phyloP scores from a whole-genome alignment of 495 filamentous ascomycete genomes.

The Penicillium goetzii region DNA sequence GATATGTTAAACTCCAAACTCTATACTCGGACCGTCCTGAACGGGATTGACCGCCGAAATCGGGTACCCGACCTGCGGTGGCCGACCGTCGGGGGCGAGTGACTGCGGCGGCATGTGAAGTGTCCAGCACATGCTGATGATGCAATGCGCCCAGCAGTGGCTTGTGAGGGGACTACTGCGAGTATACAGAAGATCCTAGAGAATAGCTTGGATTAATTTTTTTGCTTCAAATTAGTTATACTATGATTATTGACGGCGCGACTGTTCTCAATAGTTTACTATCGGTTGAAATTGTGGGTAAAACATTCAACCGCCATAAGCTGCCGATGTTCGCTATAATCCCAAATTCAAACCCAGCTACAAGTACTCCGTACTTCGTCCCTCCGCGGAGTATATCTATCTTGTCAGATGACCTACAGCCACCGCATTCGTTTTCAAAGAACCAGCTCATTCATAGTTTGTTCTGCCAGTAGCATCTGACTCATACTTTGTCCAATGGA shows the following conservation, averaged over 20 bases:
- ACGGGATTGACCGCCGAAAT: conserved; percentile 23
- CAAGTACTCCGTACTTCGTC: conserved; percentile 16
- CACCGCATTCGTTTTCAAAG: neutral
- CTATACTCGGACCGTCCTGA: conserved; percentile 8
- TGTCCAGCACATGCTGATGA: conserved; percentile 17
- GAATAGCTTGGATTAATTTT: neutral
- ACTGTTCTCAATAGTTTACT: neutral
- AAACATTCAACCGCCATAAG: conserved; percentile 29
- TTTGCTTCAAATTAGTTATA: neutral
- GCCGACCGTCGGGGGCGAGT: conserved; percentile 15
- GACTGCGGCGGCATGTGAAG: conserved; percentile 7
- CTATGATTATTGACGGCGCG: neutral
- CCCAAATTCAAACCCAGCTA: neutral
- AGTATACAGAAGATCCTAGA: neutral
- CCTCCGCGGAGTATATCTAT: neutral
- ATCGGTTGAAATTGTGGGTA: conserved; percentile 16
- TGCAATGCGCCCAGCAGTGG: neutral
- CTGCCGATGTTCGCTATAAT: neutral
- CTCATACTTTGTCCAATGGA: neutral
- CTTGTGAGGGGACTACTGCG: neutral
- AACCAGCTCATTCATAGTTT: neutral
- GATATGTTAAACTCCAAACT: neutral
- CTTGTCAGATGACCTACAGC: conserved; percentile 14
- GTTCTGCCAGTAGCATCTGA: neutral
- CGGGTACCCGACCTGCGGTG: conserved; percentile 27